Percentiles rank a stretch among this genome's conserved stretches.
Conservation (phyloP, 352 stramenopile species). For the Phytophthora pini region DNA sequence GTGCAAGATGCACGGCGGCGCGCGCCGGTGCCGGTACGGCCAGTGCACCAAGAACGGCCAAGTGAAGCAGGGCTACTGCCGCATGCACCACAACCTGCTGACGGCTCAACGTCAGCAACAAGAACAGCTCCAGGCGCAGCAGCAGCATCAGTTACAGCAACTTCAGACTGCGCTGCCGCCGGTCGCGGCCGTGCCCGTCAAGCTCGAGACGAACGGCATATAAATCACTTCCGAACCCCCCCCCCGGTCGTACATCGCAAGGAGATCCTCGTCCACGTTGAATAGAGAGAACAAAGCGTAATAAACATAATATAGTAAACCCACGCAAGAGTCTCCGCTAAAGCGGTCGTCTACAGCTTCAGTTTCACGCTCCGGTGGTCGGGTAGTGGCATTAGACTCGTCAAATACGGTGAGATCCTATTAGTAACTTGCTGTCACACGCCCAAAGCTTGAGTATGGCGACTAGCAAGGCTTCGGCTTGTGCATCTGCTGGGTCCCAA, state of each 20-base stretch:
- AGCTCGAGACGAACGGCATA: constrained; percentile 28
- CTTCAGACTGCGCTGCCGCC: constrained; percentile 14
- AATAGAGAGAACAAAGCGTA: constrained; percentile 30
- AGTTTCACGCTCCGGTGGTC: background rate
- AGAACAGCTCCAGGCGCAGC: constrained; percentile 38
- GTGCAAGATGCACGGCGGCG: constrained; percentile 88
- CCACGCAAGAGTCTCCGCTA: constrained; percentile 2
- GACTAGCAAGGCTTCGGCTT: constrained; percentile 11
- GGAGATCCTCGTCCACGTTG: constrained; percentile 18
- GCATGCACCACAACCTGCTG: constrained; percentile 72
- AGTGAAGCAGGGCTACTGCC: constrained; percentile 83
- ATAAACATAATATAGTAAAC: constrained; percentile 49
- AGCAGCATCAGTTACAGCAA: constrained; percentile 31
- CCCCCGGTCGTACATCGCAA: constrained; percentile 33
- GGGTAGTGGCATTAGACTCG: constrained; percentile 8
- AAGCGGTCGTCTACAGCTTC: background rate
- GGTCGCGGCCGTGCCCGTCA: constrained; percentile 12
- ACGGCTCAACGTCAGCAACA: constrained; percentile 54
- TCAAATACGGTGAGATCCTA: background rate
- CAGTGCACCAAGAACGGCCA: constrained; percentile 88
- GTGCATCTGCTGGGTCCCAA: constrained; percentile 34
- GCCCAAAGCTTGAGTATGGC: background rate
- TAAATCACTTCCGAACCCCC: constrained; percentile 31
- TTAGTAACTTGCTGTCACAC: constrained; percentile 24
- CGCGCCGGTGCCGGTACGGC: constrained; percentile 72